Conservation (phyloP, 2,329 filamentous ascomycete genomes). For the Exophiala oligosperma region DNA sequence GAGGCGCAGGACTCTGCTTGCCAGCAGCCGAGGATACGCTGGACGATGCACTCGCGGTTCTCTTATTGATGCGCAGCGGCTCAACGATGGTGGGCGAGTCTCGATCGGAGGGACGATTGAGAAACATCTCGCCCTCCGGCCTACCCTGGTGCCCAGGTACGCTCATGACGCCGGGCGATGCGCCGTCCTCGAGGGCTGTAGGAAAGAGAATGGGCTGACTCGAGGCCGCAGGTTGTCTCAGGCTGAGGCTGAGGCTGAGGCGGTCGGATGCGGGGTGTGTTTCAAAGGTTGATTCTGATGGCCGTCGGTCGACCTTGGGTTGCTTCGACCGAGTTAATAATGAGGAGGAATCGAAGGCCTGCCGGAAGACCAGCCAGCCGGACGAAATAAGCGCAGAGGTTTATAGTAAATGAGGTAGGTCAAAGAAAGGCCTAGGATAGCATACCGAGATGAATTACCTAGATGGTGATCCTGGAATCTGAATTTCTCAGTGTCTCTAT, state of each 20-base stretch:
- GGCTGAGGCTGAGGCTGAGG: not conserved
- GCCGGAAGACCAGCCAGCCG: constrained; percentile 7
- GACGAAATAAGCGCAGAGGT: constrained; percentile 15
- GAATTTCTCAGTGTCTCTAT: not conserved
- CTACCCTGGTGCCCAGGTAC: constrained; percentile 58
- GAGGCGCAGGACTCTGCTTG: constrained; percentile 37
- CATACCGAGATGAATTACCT: not conserved
- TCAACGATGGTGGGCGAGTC: constrained; percentile 75
- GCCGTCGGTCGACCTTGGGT: constrained; percentile 4
- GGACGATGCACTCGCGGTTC: constrained; percentile 59
- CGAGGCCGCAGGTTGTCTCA: not conserved
- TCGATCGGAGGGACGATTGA: constrained; percentile 51
- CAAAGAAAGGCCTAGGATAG: not conserved
- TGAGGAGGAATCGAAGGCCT: constrained; percentile 3
- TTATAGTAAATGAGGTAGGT: not conserved
- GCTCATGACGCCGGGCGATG: constrained; percentile 41
- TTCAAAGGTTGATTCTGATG: not conserved
- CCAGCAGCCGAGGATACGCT: constrained; percentile 36
- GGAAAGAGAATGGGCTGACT: not conserved
- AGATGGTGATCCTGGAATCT: too few relatives aligned
- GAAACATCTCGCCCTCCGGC: constrained; percentile 81
- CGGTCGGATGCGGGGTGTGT: too few relatives aligned
- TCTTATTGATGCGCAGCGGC: constrained; percentile 82
- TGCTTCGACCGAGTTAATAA: not conserved
- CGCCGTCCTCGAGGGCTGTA: not conserved